Conservation (phyloP, 805 yeast genomes). For the Scheffersomyces coipomensis region DNA sequence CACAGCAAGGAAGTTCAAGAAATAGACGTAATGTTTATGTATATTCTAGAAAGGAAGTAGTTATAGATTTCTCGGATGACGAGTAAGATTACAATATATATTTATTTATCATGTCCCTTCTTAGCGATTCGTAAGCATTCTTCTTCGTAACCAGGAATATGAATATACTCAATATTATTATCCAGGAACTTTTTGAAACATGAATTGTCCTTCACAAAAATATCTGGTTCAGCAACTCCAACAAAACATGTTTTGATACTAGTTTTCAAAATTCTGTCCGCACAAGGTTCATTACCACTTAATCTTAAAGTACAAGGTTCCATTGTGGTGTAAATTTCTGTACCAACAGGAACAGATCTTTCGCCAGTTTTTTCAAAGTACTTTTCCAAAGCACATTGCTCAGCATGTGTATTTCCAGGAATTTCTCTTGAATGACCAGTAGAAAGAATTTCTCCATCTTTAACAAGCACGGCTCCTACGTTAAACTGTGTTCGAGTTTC, state of each 20-base stretch:
- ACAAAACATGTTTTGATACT: conserved; percentile 75
- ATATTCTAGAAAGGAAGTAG: conserved; percentile 37
- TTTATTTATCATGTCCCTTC: conserved; percentile 54
- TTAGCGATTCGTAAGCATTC: conserved; percentile 67
- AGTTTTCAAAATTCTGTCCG: conserved; percentile 66
- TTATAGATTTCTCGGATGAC: conserved; percentile 22
- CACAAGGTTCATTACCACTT: conserved; percentile 89
- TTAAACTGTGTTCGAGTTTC: conserved; percentile 84
- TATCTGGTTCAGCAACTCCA: conserved; percentile 88
- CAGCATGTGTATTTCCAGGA: conserved; percentile 96
- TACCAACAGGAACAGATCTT: conserved; percentile 62
- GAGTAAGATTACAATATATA: conserved; percentile 7
- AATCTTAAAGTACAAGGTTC: conserved; percentile 91
- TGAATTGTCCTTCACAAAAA: conserved; percentile 76
- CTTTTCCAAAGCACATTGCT: conserved; percentile 88
- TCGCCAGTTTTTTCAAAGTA: conserved; percentile 42
- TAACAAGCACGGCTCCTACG: conserved; percentile 87
- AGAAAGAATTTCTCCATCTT: conserved; percentile 58
- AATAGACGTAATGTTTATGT: conserved; percentile 35
- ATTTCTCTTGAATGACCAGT: conserved; percentile 90
- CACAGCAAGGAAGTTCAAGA: conserved; percentile 2
- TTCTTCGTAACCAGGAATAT: conserved; percentile 80
- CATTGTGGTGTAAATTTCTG: conserved; percentile 91
- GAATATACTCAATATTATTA: conserved; percentile 66
- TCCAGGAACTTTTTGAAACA: conserved; percentile 56